phyloP scores from a whole-genome alignment of 2,329 filamentous ascomycete species.

The Aspergillus sp. region DNA sequence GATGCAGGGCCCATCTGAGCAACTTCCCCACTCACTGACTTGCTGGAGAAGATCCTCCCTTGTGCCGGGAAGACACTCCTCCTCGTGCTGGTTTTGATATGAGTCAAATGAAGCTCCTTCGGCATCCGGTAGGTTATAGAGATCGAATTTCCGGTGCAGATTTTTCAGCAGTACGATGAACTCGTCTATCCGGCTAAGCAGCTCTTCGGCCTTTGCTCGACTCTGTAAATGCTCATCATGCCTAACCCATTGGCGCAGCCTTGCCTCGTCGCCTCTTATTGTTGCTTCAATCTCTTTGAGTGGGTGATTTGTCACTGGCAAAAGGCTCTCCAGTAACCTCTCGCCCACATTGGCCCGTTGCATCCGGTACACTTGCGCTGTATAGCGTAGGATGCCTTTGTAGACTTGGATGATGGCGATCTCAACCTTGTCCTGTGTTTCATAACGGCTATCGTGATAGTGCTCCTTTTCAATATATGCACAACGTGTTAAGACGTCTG shows the following conservation, averaged over 20 bases:
- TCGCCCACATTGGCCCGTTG: not conserved
- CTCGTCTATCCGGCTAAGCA: not conserved
- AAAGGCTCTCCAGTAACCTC: not conserved
- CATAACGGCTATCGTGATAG: not conserved
- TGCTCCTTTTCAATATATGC: not conserved
- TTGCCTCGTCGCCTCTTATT: not conserved
- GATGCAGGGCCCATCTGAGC: constrained; percentile 10
- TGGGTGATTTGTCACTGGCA: not conserved
- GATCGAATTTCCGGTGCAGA: not conserved
- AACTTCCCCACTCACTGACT: not conserved
- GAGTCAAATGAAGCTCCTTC: not conserved
- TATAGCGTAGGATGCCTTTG: not conserved
- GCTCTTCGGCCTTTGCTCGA: not conserved
- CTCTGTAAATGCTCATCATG: not conserved
- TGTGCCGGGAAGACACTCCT: not conserved
- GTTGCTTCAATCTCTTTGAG: not conserved
- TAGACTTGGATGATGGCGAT: not conserved
- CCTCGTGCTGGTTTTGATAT: not conserved
- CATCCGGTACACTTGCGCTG: not conserved
- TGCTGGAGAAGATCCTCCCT: not conserved
- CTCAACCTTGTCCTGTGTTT: not conserved
- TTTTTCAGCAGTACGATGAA: not conserved
- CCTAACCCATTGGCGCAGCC: not conserved
- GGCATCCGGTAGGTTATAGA: not conserved
- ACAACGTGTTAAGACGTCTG: not conserved